These are phyloP conservation scores for Colletotrichum theobromicola DNA, from an alignment of 2,329 filamentous ascomycete species.

Conservation along the genomic window DNA sequence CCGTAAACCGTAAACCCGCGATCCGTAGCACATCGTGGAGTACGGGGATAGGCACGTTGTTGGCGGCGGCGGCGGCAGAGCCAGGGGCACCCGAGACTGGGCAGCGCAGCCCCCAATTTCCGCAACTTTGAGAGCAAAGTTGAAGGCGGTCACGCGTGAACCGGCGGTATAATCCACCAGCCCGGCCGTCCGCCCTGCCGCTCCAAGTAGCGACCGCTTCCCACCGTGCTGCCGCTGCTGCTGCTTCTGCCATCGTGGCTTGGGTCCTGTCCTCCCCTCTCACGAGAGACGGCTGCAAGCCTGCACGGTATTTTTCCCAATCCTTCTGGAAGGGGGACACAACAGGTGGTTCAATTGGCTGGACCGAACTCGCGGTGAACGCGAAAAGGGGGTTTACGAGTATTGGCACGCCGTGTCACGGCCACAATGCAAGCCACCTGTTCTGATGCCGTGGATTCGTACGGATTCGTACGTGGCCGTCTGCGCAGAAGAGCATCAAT, in stretches of 20 bases:
- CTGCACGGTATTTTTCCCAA: not conserved
- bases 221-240: no score
- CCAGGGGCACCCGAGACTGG: not conserved
- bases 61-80: not conserved
- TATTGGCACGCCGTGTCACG: constrained; percentile 2
- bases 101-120: constrained; percentile 8
- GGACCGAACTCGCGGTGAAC: not conserved
- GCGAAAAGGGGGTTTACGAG: not conserved
- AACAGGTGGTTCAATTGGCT: not conserved
- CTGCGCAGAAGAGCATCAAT: not conserved
- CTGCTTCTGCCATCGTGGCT: not conserved
- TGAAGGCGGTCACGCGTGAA: constrained; percentile 5
- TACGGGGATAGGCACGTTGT: not conserved
- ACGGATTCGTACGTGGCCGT: not conserved
- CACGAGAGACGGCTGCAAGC: not conserved
- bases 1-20: not conserved
- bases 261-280: not conserved
- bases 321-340: not conserved
- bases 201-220: not conserved
- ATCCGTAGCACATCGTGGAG: not conserved
- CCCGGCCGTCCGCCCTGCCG: not conserved
- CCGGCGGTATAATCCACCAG: constrained; percentile 11
- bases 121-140: not conserved
- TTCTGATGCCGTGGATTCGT: constrained; percentile 14
- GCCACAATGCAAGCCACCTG: constrained; percentile 9